Conservation (phyloP, 2,329 filamentous ascomycete species). For the Xylaria sp. region DNA sequence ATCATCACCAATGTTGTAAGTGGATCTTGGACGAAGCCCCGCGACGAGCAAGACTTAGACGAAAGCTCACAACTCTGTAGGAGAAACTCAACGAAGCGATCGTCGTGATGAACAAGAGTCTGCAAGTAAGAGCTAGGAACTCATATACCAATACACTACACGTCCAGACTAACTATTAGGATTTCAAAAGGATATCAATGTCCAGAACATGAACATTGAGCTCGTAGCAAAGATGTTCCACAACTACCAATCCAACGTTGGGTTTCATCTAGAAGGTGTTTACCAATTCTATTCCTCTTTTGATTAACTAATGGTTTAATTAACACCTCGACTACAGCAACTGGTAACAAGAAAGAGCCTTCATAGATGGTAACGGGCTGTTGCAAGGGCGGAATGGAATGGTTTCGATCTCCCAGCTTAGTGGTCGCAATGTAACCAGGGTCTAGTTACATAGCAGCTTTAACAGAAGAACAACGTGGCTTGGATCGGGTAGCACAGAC, state of each 20-base stretch:
- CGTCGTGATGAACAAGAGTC: conserved; percentile 87
- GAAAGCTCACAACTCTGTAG: conserved; percentile 51
- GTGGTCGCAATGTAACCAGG: neutral
- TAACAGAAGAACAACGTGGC: neutral
- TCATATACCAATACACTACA: neutral
- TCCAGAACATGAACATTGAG: conserved; percentile 99
- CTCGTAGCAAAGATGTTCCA: conserved; percentile 99
- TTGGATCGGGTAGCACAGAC: neutral
- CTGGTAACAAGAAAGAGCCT: conserved; percentile 82
- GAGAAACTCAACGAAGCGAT: conserved; percentile 97
- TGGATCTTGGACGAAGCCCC: conserved; percentile 33
- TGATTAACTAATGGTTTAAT: neutral
- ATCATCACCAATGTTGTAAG: conserved; percentile 97
- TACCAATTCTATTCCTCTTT: conserved; percentile 6
- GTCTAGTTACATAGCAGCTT: neutral
- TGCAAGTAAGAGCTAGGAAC: conserved; percentile 65
- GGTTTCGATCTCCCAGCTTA: neutral
- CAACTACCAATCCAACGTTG: conserved; percentile 97
- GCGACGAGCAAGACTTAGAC: neutral
- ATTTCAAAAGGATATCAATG: conserved; percentile 83
- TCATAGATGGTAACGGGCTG: conserved; percentile 50
- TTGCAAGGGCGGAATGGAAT: neutral
- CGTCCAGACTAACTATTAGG: neutral
- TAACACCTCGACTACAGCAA: conserved; percentile 59
- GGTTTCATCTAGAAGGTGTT: conserved; percentile 95